phyloP scores from a whole-genome alignment of 2,329 filamentous ascomycete genomes.

The Grosmannia clavigera region DNA sequence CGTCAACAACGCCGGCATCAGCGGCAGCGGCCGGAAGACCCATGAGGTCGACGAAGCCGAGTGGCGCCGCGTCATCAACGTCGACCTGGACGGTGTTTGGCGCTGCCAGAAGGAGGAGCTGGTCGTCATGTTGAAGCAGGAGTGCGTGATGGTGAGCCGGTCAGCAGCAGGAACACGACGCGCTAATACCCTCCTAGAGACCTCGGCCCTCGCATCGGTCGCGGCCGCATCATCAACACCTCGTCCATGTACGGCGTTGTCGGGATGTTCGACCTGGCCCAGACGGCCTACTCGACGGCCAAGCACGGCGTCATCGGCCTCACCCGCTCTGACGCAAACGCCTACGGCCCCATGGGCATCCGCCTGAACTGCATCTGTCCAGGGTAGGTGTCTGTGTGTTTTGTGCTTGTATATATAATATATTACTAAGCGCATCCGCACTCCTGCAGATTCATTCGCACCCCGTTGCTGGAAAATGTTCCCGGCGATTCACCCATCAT shows the following conservation, averaged over 20 bases:
- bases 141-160: slow-evolving; percentile 17
- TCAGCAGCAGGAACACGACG: too few species aligned
- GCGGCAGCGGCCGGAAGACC: slow-evolving; percentile 27
- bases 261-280: slow-evolving; percentile 23
- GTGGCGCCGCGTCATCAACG: slow-evolving; percentile 35
- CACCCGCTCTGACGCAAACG: slow-evolving; percentile 39
- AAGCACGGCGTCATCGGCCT: slow-evolving; percentile 41
- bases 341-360: slow-evolving; percentile 37
- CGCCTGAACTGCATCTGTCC: slow-evolving; percentile 51
- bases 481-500: slow-evolving; percentile 18
- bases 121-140: slow-evolving; percentile 36
- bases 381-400: slow-evolving; percentile 19
- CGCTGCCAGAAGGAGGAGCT: slow-evolving; percentile 43
- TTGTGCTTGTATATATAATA: not conserved
- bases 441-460: slow-evolving; percentile 8
- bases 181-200: slow-evolving; percentile 10
- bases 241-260: slow-evolving; percentile 39
- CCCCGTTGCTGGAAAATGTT: slow-evolving; percentile 14
- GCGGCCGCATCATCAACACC: slow-evolving; percentile 42
- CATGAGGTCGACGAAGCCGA: slow-evolving; percentile 33
- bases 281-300: slow-evolving; percentile 35
- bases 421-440: not conserved
- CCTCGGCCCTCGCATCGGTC: slow-evolving; percentile 23
- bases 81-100: slow-evolving; percentile 46
- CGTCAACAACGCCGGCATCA: slow-evolving; percentile 43